Evolutionary conservation across 768 basidiomycete genomes (phyloP).

Genomic region (Boletus patriciae): DNA sequence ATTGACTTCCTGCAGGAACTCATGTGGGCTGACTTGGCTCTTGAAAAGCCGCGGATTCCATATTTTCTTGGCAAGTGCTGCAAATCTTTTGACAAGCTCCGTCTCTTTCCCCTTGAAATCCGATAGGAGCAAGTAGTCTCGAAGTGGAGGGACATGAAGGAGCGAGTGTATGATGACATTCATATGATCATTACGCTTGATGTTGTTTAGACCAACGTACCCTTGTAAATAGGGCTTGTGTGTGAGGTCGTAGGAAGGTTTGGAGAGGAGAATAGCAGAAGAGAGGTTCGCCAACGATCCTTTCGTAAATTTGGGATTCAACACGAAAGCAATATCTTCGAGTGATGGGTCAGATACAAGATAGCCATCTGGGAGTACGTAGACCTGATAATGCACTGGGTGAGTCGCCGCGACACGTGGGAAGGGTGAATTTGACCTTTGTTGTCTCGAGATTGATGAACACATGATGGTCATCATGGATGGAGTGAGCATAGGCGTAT

Average conservation of each 20-base stretch:
- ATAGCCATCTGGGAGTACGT: conserved; percentile 96
- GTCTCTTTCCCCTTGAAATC: conserved; percentile 71
- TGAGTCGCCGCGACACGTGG: conserved; percentile 21
- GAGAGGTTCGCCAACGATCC: conserved; percentile 55
- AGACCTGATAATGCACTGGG: conserved; percentile 62
- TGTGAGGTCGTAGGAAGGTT: conserved; percentile 82
- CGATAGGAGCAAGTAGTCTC: conserved; percentile 83
- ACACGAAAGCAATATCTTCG: conserved; percentile 90
- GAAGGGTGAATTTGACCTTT: conserved; percentile 50
- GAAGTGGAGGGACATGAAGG: conserved; percentile 85
- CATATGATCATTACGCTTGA: conserved; percentile 96
- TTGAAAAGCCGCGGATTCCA: conserved; percentile 99
- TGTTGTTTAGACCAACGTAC: conserved; percentile 95
- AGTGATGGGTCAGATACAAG: conserved; percentile 94
- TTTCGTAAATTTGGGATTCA: conserved; percentile 83
- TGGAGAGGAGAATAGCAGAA: conserved; percentile 56
- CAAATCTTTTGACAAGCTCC: conserved; percentile 87
- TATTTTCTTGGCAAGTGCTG: conserved; percentile 83
- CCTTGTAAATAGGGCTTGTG: conserved; percentile 86
- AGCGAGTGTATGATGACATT: conserved; percentile 95
- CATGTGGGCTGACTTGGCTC: conserved; percentile 97
- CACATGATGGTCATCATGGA: conserved; percentile 97
- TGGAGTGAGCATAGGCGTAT: conserved; percentile 95
- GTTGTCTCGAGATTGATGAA: conserved; percentile 94
- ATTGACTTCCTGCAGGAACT: conserved; percentile 95